Evolutionary conservation across 441 rosid species (phyloP), one percentile per base, ranked within the genome.

Genomic region (Eruca vesicaria): DNA sequence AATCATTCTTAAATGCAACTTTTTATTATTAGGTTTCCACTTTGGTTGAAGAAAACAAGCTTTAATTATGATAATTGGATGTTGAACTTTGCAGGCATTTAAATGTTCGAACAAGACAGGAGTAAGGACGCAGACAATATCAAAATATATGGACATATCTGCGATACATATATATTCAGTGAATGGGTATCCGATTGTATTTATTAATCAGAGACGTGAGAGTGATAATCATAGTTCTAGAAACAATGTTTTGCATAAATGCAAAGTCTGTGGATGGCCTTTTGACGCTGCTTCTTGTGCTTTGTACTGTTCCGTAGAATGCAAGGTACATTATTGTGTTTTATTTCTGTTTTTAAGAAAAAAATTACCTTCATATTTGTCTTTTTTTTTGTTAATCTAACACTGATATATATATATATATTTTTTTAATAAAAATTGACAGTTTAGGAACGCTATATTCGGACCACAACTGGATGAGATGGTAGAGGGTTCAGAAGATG

Each of bases 231-330:
- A 38, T 52, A 50, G 73, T 66, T 6, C 0, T 33, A 66, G 52
- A 67, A 61, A 15, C 59, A 66, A 41, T 36, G 59, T 20, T 60
- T 10, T 35, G 0, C 69, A 16, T 52, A 53, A 31, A 59, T 78
- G 81, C 15, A 1, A 38, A 67, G 59, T 66, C 19, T 72, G 81
- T 72, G 41, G 31, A 72, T 61, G 77, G 77, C 66, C 56, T 61
- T 31, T 78, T 67, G 69, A 19, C 0, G 56, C 38, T 59, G 10
- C 59, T 48, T 43, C 72, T 55, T 57, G 68, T 31, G 58, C 29
- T 28, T 66, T 50, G 57, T 71, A 65, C 20, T 77, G 80, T 71
- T 77, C 76, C 14, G 5, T 77, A 5, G 72, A 77, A 77, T 77
- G 76, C 76, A 77, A 77, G 72, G 80, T 77, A 77, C 14, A 7